Evolutionary conservation across 768 basidiomycete species (phyloP).

Genomic region (Collybiopsis confluens): DNA sequence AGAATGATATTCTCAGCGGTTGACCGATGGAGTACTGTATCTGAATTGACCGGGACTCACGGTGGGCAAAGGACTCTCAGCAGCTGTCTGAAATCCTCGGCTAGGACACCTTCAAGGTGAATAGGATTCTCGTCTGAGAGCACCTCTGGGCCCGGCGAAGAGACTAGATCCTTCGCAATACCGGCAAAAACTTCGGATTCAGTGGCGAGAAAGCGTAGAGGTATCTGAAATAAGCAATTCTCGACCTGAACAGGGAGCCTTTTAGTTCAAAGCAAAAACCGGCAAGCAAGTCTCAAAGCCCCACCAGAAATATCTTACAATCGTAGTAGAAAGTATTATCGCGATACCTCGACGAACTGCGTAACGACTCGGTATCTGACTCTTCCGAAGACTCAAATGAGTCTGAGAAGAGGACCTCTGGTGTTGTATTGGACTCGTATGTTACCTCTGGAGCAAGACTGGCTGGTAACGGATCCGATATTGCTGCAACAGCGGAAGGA

Average conservation of each 20-base stretch:
- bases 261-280: no score
- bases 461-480: no score
- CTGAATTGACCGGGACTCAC: background rate
- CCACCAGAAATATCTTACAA: background rate
- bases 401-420: no score
- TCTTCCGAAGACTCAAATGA: background rate
- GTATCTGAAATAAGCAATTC: background rate
- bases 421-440: no score
- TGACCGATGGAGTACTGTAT: no score
- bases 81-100: slow-evolving; percentile 15
- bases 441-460: no score
- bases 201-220: background rate
- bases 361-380: background rate
- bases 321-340: background rate
- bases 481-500: no score
- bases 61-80: slow-evolving; percentile 1
- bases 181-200: background rate
- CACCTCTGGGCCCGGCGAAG: background rate
- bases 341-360: background rate
- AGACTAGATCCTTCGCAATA: background rate
- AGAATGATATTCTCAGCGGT: no score
- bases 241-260: background rate
- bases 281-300: no score
- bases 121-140: slow-evolving; percentile 12
- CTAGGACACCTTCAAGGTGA: slow-evolving; percentile 15